A percentile compares a stretch with the other conserved stretches of the same genome.
These are phyloP conservation scores for Ogataea philodendri DNA, from an alignment of 805 yeast genomes.

Conservation along the genomic window DNA sequence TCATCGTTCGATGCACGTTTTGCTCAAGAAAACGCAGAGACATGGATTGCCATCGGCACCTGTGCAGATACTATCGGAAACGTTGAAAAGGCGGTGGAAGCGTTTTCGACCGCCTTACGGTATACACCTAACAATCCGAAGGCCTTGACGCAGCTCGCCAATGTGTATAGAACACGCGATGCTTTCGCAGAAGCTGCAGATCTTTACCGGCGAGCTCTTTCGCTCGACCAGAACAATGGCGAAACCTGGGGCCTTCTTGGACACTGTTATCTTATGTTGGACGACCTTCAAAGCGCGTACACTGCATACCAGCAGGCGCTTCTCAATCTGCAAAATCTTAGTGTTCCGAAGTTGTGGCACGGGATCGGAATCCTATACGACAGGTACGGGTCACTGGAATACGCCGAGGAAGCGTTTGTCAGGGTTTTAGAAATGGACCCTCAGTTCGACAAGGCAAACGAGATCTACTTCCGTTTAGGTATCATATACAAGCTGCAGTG, in stretches of 20 bases:
- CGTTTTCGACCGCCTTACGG: slow-evolving; percentile 84
- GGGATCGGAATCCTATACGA: slow-evolving; percentile 97
- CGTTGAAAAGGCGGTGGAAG: slow-evolving; percentile 81
- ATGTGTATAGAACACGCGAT: slow-evolving; percentile 82
- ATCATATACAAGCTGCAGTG: slow-evolving; percentile 95
- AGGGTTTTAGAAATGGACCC: slow-evolving; percentile 95
- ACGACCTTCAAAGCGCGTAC: slow-evolving; percentile 92
- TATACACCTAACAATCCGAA: slow-evolving; percentile 84
- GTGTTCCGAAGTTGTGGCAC: slow-evolving; percentile 97
- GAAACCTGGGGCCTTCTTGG: slow-evolving; percentile 97
- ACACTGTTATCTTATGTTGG: slow-evolving; percentile 95
- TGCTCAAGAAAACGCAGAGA: slow-evolving; percentile 61
- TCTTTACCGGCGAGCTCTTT: slow-evolving; percentile 81
- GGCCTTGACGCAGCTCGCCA: slow-evolving; percentile 82
- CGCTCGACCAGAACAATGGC: slow-evolving; percentile 81
- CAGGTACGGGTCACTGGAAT: slow-evolving; percentile 92
- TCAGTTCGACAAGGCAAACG: slow-evolving; percentile 92
- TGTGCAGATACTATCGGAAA: slow-evolving; percentile 89
- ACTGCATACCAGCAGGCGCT: slow-evolving; percentile 96
- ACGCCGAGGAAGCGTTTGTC: slow-evolving; percentile 98
- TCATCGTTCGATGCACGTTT: slow-evolving; percentile 31
- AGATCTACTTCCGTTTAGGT: slow-evolving; percentile 93
- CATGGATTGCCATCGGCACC: slow-evolving; percentile 88
- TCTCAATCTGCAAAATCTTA: slow-evolving; percentile 85
- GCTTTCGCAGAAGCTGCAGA: slow-evolving; percentile 94